Base-by-base conservation (phyloP, 257 asterid genomes). In the Cynanchum wilfordii region DNA sequence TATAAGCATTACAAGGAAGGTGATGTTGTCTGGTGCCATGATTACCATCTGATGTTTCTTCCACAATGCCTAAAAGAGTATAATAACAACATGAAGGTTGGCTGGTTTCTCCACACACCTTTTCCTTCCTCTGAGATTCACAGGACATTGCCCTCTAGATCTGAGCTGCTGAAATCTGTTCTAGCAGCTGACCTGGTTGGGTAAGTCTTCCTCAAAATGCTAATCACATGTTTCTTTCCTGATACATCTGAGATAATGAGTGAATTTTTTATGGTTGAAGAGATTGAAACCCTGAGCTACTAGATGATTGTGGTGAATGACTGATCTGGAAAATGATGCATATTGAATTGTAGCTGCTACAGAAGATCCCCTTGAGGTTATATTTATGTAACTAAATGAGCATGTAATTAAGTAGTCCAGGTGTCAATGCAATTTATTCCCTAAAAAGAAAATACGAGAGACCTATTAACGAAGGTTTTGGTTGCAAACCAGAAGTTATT, bases 21-120 rank as follows among this genome's bases (percentile, higher is more conserved):
- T 44, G 97, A 91, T 73, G 91, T 91, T 45, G 96, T 89, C 29
- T 91, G 97, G 96, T 89, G 97, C 85, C 97, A 91, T 71, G 96
- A 91, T 77, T 91, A 91, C 80, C 97, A 91, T 82, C 86, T 91
- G 72, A 91, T 91, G 97, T 91, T 87, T 82, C 94, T 91, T 54
- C 96, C 97, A 2, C 85, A 86, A 80, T 89, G 93, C 78, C 91
- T 89, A 10, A 89, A 91, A 73, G 92, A 89, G n/a, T 71, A 83
- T 68, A 91, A 91, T 75, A 79, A 50, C 70, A 78, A 80, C 66
- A 89, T 89, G 96, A 91, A 91, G 83, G 96, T 91, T 10, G 97
- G 97, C 20, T 91, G 97, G 96, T 91, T 91, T 85, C 95, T 91
- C 47, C 97, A 91, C 82, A 91, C 97, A 7, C 97, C 97, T 27